phyloP scores from a whole-genome alignment of 2,329 filamentous ascomycete species.

The Stemphylium beticola region DNA sequence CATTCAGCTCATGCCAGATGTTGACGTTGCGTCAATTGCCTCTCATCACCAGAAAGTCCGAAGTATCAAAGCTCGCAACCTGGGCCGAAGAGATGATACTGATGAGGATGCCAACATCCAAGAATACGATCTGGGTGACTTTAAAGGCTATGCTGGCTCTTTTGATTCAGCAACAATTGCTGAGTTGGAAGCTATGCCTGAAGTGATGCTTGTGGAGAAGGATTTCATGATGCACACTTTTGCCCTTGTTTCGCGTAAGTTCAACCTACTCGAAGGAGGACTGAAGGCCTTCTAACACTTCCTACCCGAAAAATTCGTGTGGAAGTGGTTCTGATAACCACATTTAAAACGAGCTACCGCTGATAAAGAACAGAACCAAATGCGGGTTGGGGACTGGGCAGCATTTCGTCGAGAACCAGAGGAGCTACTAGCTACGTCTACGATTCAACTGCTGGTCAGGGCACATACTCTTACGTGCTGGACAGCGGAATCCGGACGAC shows the following conservation, averaged over 20 bases:
- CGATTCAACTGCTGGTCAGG: conserved; percentile 28
- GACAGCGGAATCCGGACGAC: conserved; percentile 66
- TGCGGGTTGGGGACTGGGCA: conserved; percentile 39
- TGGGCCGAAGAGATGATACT: conserved; percentile 23
- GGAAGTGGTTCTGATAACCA: not conserved
- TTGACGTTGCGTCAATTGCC: conserved; percentile 30
- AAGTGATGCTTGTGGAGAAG: conserved; percentile 32
- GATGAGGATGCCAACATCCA: conserved; percentile 24
- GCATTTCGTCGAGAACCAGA: conserved; percentile 31
- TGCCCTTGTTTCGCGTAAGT: conserved; percentile 28
- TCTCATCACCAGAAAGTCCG: conserved; percentile 34
- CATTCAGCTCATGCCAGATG: conserved; percentile 50
- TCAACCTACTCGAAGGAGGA: not conserved
- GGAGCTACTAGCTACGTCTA: conserved; percentile 33
- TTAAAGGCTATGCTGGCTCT: conserved; percentile 40
- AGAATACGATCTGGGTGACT: conserved; percentile 34
- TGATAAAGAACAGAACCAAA: conserved; percentile 19
- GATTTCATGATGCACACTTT: conserved; percentile 37
- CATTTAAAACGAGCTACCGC: not conserved
- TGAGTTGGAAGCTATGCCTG: conserved; percentile 33
- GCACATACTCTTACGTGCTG: conserved; percentile 58
- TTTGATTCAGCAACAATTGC: conserved; percentile 40
- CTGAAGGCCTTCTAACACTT: not conserved
- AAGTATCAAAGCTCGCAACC: conserved; percentile 36
- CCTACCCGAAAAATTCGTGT: too few relatives aligned